phyloP scores from a whole-genome alignment of 176 grass and related monocot genomes.

The Hordeum vulgare region DNA sequence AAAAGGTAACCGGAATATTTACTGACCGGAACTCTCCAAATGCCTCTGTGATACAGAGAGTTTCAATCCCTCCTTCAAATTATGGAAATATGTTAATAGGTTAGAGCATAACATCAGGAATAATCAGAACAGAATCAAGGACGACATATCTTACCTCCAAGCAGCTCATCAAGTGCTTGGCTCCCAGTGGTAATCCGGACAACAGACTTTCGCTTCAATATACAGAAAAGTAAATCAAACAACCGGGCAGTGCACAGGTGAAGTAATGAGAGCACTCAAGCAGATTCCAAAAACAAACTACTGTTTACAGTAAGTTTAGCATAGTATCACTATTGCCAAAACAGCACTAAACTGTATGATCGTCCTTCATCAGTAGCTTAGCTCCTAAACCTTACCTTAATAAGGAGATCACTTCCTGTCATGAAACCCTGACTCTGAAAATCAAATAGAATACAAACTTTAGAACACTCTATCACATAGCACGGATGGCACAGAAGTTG shows the following conservation, averaged over 20 bases:
- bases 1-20: slow-evolving; percentile 1
- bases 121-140: neutral
- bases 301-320: neutral
- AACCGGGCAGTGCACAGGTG: neutral
- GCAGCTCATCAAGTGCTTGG: slow-evolving; percentile 76
- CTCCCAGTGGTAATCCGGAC: slow-evolving; percentile 80
- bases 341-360: neutral
- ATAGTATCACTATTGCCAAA: neutral
- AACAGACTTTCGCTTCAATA: slow-evolving; percentile 70
- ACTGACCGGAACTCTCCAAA: slow-evolving; percentile 84
- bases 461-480: neutral
- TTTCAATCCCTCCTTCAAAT: slow-evolving; percentile 85
- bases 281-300: neutral
- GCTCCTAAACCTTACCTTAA: slow-evolving; percentile 41
- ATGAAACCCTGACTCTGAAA: slow-evolving; percentile 70
- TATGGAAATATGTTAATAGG: neutral
- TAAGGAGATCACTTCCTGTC: slow-evolving; percentile 74
- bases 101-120: slow-evolving; percentile 10
- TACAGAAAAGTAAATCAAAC: slow-evolving; percentile 3
- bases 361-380: neutral
- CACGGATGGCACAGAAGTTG: neutral
- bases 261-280: neutral
- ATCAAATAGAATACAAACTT: slow-evolving; percentile 5
- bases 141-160: slow-evolving; percentile 57
- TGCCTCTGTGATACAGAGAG: slow-evolving; percentile 84